Conservation (phyloP, 2,329 filamentous ascomycete genomes). For the Taxawa tesnikishii region DNA sequence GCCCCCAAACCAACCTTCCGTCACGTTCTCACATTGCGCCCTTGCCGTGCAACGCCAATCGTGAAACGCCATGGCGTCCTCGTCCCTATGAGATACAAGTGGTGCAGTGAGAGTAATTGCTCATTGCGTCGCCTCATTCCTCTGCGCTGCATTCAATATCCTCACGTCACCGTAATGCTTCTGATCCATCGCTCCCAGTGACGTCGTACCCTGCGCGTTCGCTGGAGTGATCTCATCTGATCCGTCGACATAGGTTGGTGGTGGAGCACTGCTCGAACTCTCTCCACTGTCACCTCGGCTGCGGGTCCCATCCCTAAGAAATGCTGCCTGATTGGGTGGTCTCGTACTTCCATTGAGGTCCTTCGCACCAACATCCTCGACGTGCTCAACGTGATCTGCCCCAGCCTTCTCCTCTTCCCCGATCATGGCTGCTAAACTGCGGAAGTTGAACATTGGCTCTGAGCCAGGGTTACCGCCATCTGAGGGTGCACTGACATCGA, state of each 20-base stretch:
- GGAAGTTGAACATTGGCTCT: slow-evolving; percentile 86
- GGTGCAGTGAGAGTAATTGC: too few species aligned
- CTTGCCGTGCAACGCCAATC: too few species aligned
- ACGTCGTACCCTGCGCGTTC: slow-evolving; percentile 2
- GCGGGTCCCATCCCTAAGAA: slow-evolving; percentile 11
- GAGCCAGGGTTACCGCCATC: slow-evolving; percentile 37
- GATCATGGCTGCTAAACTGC: slow-evolving; percentile 75
- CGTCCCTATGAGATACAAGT: too few species aligned
- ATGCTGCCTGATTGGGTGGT: not conserved
- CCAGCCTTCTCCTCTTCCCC: slow-evolving; percentile 42
- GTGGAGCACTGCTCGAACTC: slow-evolving; percentile 7
- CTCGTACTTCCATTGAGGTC: slow-evolving; percentile 10
- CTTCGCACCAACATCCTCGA: slow-evolving; percentile 7
- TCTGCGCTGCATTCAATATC: slow-evolving; percentile 7
- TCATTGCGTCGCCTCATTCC: slow-evolving; percentile 11
- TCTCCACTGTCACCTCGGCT: slow-evolving; percentile 16
- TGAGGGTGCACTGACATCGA: slow-evolving; percentile 25
- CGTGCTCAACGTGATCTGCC: slow-evolving; percentile 23
- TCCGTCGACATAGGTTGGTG: slow-evolving; percentile 7
- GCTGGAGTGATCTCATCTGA: slow-evolving; percentile 12
- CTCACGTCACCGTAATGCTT: slow-evolving; percentile 13
- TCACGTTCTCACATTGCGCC: too few species aligned
- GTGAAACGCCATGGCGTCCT: too few species aligned
- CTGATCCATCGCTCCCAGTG: slow-evolving; percentile 7
- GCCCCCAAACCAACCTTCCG: too few species aligned